Percentiles rank a stretch among this genome's conserved stretches.
Evolutionary conservation across 1,139 yeast species (phyloP).

Genomic region (Suhomyces wounanorum): DNA sequence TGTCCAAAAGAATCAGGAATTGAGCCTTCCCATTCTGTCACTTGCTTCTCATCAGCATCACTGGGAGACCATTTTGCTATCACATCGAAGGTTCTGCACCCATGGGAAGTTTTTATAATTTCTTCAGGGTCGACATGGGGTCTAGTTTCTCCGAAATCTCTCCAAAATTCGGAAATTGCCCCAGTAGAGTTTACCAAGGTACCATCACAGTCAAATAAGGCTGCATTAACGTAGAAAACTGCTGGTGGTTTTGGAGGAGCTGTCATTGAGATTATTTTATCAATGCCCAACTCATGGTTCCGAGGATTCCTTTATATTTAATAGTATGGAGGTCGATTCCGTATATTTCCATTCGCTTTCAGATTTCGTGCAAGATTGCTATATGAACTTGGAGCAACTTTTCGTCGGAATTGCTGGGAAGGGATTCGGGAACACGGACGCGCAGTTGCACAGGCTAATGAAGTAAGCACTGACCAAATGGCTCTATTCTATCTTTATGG

Average conservation of each 20-base stretch:
- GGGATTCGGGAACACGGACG: background rate
- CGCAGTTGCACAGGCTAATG: background rate
- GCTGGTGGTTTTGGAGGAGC: slow-evolving; percentile 41
- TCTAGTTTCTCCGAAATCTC: slow-evolving; percentile 65
- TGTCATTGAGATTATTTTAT: background rate
- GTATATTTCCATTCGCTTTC: background rate
- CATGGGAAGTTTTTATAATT: slow-evolving; percentile 74
- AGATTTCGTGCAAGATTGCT: background rate
- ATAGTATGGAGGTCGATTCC: background rate
- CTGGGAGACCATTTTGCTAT: slow-evolving; percentile 74
- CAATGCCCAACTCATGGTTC: background rate
- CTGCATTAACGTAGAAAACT: slow-evolving; percentile 47
- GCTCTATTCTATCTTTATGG: background rate
- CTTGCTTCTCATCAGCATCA: slow-evolving; percentile 66
- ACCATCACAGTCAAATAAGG: slow-evolving; percentile 81
- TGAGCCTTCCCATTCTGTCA: slow-evolving; percentile 66
- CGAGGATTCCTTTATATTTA: background rate
- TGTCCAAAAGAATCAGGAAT: slow-evolving; percentile 75
- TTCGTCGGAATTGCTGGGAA: background rate
- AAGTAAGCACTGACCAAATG: background rate
- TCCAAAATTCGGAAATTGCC: slow-evolving; percentile 83
- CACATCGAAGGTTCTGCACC: slow-evolving; percentile 80
- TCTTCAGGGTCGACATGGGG: slow-evolving; percentile 71
- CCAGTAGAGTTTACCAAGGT: slow-evolving; percentile 81
- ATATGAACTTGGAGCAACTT: background rate